Evolutionary conservation across 352 stramenopile genomes (phyloP).

Genomic region (Phytophthora foliorum): DNA sequence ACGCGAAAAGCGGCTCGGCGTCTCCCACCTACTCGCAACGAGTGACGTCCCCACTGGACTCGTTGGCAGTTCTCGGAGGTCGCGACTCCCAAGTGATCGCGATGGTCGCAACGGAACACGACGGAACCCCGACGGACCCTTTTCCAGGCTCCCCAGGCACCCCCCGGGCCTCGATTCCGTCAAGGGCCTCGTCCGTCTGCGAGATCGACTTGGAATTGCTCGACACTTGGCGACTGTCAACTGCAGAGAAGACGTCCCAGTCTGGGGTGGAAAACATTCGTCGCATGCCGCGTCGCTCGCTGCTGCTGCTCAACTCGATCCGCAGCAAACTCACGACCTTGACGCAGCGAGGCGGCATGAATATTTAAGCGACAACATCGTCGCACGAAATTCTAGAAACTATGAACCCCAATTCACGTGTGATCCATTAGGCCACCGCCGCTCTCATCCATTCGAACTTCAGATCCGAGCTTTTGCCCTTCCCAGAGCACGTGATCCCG

Average conservation of each 20-base stretch:
- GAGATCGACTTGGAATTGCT: conserved; percentile 35
- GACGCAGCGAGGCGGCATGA: conserved; percentile 21
- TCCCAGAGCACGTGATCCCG: neutral
- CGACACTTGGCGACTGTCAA: conserved; percentile 31
- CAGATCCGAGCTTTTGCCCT: neutral
- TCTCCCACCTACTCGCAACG: conserved; percentile 32
- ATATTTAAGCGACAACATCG: conserved; percentile 37
- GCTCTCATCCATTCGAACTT: too few species aligned
- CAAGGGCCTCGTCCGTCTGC: conserved; percentile 26
- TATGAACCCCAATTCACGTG: conserved; percentile 5
- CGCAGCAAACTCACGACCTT: conserved; percentile 26
- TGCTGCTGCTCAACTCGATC: conserved; percentile 27
- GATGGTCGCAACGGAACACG: conserved; percentile 27
- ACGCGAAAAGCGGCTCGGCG: conserved; percentile 24
- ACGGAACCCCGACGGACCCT: conserved; percentile 41
- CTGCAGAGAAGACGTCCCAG: neutral
- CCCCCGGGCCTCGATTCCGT: conserved; percentile 17
- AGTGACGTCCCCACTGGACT: conserved; percentile 32
- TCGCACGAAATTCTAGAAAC: conserved; percentile 13
- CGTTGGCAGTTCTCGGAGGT: conserved; percentile 26
- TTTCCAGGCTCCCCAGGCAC: conserved; percentile 39
- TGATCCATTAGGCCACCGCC: too few species aligned
- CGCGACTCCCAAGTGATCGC: conserved; percentile 7
- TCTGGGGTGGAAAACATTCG: conserved; percentile 25
- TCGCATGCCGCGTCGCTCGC: conserved; percentile 33